Percentiles rank a stretch among this genome's conserved stretches.
Evolutionary conservation across 306 rosid genomes (phyloP).

Genomic region (Inga laurina): DNA sequence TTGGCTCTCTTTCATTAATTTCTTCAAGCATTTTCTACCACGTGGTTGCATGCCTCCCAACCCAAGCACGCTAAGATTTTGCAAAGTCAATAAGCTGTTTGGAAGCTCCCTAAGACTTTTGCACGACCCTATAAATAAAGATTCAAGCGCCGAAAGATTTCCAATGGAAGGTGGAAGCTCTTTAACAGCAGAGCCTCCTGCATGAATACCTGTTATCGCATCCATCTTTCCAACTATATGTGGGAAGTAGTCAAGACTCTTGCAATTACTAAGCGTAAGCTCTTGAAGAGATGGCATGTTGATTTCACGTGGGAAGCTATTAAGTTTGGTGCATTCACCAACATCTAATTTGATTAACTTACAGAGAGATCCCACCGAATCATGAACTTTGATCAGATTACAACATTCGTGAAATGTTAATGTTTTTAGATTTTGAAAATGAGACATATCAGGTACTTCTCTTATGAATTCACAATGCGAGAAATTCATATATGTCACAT

Average conservation of each 20-base stretch:
- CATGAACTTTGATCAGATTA: not conserved
- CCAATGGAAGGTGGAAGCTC: not conserved
- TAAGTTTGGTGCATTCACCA: not conserved
- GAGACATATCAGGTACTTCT: not conserved
- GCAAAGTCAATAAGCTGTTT: not conserved
- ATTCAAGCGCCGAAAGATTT: not conserved
- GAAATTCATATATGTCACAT: not conserved
- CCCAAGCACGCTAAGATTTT: not conserved
- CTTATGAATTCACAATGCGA: not conserved
- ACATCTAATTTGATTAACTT: not conserved
- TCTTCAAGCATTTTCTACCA: not conserved
- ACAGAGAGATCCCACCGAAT: not conserved
- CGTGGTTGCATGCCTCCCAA: not conserved
- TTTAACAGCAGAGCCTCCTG: not conserved
- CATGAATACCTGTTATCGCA: not conserved
- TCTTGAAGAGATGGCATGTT: conserved; percentile 14
- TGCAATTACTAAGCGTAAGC: not conserved
- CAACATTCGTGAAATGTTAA: not conserved
- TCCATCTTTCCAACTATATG: not conserved
- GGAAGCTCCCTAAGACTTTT: not conserved
- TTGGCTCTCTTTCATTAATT: not conserved
- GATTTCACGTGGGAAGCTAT: not conserved
- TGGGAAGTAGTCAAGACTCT: not conserved
- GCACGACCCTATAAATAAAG: not conserved
- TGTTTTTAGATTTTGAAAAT: not conserved